These are phyloP conservation scores for Coprinellus micaceus DNA, from an alignment of 768 basidiomycete genomes.

Conservation along the genomic window DNA sequence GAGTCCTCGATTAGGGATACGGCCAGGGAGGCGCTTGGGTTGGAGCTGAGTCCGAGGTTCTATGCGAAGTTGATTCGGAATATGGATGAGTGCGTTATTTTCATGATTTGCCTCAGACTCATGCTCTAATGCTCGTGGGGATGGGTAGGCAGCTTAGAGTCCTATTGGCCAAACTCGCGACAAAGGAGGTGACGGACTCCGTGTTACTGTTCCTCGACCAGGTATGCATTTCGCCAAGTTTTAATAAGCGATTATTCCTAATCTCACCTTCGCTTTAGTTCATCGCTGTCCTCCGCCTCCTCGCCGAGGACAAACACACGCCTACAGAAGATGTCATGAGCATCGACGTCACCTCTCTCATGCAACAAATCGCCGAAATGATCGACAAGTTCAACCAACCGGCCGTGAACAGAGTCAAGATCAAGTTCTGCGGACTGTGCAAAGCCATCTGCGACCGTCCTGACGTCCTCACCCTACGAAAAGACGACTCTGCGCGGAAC, in stretches of 20 bases:
- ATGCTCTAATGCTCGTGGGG: conserved; percentile 3
- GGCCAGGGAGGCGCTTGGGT: conserved; percentile 76
- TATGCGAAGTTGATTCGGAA: conserved; percentile 66
- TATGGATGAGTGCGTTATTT: conserved; percentile 62
- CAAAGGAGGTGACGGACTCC: conserved; percentile 3
- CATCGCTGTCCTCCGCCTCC: conserved; percentile 68
- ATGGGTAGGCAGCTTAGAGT: conserved; percentile 8
- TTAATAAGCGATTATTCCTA: neutral
- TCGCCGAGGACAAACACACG: conserved; percentile 67
- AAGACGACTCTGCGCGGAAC: conserved; percentile 65
- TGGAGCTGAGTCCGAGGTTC: conserved; percentile 69
- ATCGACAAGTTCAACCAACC: conserved; percentile 58
- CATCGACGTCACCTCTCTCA: conserved; percentile 59
- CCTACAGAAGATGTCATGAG: conserved; percentile 56
- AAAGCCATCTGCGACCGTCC: conserved; percentile 63
- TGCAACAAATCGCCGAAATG: conserved; percentile 59
- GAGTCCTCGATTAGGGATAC: conserved; percentile 69
- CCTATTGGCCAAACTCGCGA: too few species aligned
- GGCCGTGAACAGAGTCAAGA: conserved; percentile 58
- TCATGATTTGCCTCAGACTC: neutral
- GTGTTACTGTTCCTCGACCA: conserved; percentile 67
- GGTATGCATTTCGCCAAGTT: conserved; percentile 32
- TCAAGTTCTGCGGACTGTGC: conserved; percentile 71
- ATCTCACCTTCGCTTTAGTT: conserved; percentile 41
- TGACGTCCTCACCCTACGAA: conserved; percentile 60